Percentiles rank a stretch among this genome's conserved stretches.
Evolutionary conservation across 148 eudicot species (phyloP).

Genomic region (Beta vulgaris): DNA sequence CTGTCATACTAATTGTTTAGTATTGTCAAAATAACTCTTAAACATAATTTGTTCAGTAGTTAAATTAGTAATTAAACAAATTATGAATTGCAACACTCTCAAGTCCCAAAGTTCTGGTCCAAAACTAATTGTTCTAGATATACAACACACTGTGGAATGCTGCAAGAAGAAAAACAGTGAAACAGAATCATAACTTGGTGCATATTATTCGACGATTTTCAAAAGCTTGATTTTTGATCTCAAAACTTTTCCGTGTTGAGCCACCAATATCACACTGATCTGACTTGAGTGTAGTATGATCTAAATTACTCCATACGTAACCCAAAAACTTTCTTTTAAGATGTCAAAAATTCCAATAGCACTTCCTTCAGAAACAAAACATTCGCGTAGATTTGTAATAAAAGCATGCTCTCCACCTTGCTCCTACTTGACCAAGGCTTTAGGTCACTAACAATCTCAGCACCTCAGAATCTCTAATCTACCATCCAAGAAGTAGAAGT

Average conservation of each 20-base stretch:
- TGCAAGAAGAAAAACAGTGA: no score
- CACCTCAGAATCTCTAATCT: conserved; percentile 1
- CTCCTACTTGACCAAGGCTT: not conserved
- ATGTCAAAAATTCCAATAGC: not conserved
- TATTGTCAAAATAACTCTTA: no score
- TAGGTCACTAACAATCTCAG: not conserved
- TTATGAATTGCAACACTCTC: no score
- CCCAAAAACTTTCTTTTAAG: not conserved
- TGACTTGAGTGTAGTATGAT: not conserved
- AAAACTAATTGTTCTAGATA: no score
- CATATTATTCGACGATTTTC: no score
- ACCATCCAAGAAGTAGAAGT: conserved; percentile 89
- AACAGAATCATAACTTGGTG: no score
- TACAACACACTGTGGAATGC: no score
- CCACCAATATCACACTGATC: not conserved
- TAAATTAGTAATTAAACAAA: no score
- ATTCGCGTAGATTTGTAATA: not conserved
- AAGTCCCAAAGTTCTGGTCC: no score
- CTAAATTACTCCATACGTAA: not conserved
- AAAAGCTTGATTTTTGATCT: not conserved
- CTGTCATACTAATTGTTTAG: no score
- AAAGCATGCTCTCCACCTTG: not conserved
- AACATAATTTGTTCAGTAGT: no score
- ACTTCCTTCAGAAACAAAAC: not conserved
- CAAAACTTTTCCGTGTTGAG: not conserved